Evolutionary conservation across 345 rosid species (phyloP).

Genomic region (Gossypium thurberi): DNA sequence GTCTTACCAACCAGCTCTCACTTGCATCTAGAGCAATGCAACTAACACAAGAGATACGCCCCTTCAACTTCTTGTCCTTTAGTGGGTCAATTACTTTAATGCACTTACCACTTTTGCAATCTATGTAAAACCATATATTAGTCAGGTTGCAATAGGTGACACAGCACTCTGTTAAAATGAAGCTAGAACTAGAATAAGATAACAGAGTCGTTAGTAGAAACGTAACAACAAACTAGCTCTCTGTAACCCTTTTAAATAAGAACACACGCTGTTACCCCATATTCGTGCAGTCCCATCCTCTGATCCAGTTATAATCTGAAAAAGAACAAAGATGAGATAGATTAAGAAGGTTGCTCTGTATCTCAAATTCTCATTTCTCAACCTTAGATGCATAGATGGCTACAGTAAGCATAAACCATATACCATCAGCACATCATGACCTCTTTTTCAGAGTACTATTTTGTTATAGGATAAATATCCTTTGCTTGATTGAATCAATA

Average conservation of each 20-base stretch:
- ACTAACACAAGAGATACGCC: slow-evolving; percentile 40
- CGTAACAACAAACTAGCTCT: not conserved
- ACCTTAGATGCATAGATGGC: not conserved
- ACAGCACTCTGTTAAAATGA: not conserved
- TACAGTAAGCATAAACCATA: not conserved
- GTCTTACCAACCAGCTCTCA: slow-evolving; percentile 98
- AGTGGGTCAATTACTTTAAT: slow-evolving; percentile 47
- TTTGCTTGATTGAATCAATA: not conserved
- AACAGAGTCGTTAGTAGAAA: not conserved
- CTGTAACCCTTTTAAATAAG: not conserved
- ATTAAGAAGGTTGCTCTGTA: slow-evolving; percentile 4
- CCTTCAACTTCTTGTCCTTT: slow-evolving; percentile 41
- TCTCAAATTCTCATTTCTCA: slow-evolving; percentile 13
- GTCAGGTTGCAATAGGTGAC: not conserved
- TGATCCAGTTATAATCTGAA: slow-evolving; percentile 86
- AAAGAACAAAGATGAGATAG: slow-evolving; percentile 12
- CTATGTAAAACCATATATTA: slow-evolving; percentile 29
- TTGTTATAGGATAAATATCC: not conserved
- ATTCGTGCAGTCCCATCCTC: slow-evolving; percentile 95
- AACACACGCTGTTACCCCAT: slow-evolving; percentile 60
- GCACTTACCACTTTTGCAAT: slow-evolving; percentile 92
- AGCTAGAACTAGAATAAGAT: not conserved
- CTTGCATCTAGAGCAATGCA: slow-evolving; percentile 89
- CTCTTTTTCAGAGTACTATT: not conserved
- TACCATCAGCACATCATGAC: not conserved